Conservation (phyloP, 2,329 filamentous ascomycete species). For the Colletotrichum agaves region DNA sequence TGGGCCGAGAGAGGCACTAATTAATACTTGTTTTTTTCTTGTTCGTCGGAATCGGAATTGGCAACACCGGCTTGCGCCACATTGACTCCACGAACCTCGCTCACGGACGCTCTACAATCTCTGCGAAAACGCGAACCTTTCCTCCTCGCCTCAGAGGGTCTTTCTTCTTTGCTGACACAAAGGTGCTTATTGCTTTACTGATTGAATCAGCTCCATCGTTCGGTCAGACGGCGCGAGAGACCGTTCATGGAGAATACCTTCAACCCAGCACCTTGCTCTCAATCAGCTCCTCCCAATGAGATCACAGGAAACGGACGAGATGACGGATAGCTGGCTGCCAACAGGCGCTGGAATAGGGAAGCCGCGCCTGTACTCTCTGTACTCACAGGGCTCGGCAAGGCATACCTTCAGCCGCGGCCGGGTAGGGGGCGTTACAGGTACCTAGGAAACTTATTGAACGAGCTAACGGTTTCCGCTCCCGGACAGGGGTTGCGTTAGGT, state of each 20-base stretch:
- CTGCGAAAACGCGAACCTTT: constrained; percentile 2
- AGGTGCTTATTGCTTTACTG: not conserved
- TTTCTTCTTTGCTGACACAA: not conserved
- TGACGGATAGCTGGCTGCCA: constrained; percentile 11
- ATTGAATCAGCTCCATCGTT: not conserved
- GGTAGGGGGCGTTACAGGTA: not conserved
- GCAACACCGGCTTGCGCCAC: constrained; percentile 2
- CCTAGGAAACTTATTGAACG: constrained; percentile 12
- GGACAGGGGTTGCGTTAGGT: constrained; percentile 2
- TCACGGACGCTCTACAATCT: constrained; percentile 29
- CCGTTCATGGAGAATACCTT: constrained; percentile 4
- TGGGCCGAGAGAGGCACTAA: constrained; percentile 4
- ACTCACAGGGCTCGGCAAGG: not conserved
- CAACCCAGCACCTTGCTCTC: constrained; percentile 3
- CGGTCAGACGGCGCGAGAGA: not conserved
- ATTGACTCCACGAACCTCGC: constrained; percentile 25
- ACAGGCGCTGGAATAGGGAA: not conserved
- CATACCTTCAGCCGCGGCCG: constrained; percentile 26
- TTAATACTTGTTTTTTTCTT: not conserved
- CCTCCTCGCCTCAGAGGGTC: not conserved
- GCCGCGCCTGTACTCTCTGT: not conserved
- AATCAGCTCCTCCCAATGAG: not conserved
- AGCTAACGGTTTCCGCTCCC: constrained; percentile 22
- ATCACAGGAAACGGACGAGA: constrained; percentile 9
- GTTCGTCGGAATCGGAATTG: not conserved